A percentile compares a stretch with the other conserved stretches of the same genome.
phyloP scores from a whole-genome alignment of 495 filamentous ascomycete species.

The Jackrogersella minutella region DNA sequence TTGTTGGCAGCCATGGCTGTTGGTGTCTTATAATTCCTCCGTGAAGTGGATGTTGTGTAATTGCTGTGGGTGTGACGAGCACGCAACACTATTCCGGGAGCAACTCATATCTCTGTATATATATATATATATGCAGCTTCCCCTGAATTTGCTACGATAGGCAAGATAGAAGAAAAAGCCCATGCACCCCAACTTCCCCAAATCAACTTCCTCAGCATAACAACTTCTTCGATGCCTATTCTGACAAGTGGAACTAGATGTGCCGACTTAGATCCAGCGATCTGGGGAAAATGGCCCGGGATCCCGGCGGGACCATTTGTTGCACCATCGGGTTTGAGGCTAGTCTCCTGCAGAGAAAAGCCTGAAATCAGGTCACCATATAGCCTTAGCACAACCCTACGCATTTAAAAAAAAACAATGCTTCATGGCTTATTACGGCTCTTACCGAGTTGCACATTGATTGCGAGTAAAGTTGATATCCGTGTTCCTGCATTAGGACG shows the following conservation, averaged over 20 bases:
- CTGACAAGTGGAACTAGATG: constrained; percentile 28
- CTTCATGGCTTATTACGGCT: constrained; percentile 24
- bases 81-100: constrained; percentile 27
- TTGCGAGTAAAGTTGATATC: constrained; percentile 15
- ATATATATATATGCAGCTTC: not conserved
- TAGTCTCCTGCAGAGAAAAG: constrained; percentile 26
- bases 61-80: constrained; percentile 20
- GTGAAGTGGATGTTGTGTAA: not conserved
- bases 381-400: constrained; percentile 14
- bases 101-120: constrained; percentile 22
- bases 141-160: not conserved
- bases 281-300: constrained; percentile 35
- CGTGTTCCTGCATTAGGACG: constrained; percentile 35
- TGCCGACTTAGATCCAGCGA: constrained; percentile 20
- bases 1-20: constrained; percentile 36
- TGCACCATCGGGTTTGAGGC: constrained; percentile 15
- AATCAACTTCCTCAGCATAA: constrained; percentile 23
- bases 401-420: constrained; percentile 18
- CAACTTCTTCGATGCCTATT: constrained; percentile 33
- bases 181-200: constrained; percentile 27
- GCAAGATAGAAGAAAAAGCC: not conserved
- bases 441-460: constrained; percentile 30
- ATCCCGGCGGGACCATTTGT: constrained; percentile 31
- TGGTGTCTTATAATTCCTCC: constrained; percentile 7
- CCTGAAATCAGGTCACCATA: constrained; percentile 27